A percentile compares a stretch with the other conserved stretches of the same genome.
These are phyloP conservation scores for Rauvolfia tetraphylla DNA, from an alignment of 257 asterid genomes.

Conservation along the genomic window DNA sequence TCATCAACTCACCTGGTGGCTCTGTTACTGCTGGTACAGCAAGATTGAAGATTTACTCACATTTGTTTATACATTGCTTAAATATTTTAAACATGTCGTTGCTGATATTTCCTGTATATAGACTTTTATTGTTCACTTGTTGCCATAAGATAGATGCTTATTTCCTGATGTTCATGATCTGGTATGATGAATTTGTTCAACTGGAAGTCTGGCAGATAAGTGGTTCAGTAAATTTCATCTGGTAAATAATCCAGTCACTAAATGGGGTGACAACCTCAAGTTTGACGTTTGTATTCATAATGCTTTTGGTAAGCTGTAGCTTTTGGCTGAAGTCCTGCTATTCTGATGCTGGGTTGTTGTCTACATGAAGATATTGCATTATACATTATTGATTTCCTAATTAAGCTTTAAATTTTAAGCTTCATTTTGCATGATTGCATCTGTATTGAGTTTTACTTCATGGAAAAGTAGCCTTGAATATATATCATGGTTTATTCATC, in stretches of 20 bases:
- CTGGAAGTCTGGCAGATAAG: not conserved
- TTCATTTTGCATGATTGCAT: not conserved
- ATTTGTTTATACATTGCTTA: not conserved
- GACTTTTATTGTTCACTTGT: not conserved
- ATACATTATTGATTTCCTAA: not conserved
- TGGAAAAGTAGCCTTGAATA: not conserved
- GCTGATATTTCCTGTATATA: not conserved
- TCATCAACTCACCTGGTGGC: conserved; percentile 97
- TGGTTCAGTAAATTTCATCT: too few species aligned
- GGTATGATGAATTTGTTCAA: not conserved
- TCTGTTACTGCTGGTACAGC: conserved; percentile 88
- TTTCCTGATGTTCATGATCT: not conserved
- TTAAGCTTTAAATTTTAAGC: not conserved
- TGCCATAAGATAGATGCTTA: not conserved
- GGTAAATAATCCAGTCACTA: not conserved
- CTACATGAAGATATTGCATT: not conserved
- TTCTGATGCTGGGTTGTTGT: not conserved
- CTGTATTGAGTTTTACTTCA: not conserved
- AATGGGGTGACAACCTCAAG: not conserved
- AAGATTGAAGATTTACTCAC: conserved; percentile 1
- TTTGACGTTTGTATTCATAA: not conserved
- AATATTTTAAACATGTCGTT: not conserved
- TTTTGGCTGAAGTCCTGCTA: not conserved
- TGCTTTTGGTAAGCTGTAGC: not conserved
- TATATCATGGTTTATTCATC: not conserved